phyloP scores from a whole-genome alignment of 2,329 filamentous ascomycete species.

The Cladosporium sp. region DNA sequence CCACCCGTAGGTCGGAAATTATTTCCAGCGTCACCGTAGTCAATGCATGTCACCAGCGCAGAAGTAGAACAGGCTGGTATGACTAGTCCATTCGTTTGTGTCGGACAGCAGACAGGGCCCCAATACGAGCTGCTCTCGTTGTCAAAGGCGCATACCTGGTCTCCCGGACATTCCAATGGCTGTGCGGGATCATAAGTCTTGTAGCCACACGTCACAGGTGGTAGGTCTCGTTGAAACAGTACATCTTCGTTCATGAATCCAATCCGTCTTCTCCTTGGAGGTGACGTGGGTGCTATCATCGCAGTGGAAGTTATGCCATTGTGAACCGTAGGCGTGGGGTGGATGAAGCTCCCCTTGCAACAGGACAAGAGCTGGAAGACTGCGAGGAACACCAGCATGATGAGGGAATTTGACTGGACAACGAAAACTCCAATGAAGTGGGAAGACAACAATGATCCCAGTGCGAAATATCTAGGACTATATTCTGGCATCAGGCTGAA shows the following conservation, averaged over 20 bases:
- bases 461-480: background rate
- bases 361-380: background rate
- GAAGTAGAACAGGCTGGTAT: no score
- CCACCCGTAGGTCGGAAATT: background rate
- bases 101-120: background rate
- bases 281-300: background rate
- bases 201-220: background rate
- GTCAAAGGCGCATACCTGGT: background rate
- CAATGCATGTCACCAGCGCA: background rate
- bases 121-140: background rate
- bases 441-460: background rate
- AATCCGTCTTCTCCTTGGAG: background rate
- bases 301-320: background rate
- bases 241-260: background rate
- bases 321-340: background rate
- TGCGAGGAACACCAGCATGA: background rate
- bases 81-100: no score
- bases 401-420: background rate
- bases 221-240: background rate
- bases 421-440: background rate
- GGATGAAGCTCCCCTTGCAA: background rate
- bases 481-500: background rate
- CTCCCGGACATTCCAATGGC: background rate
- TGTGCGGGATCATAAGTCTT: background rate
- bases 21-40: background rate